Percentiles rank a stretch among this genome's conserved stretches.
These are phyloP conservation scores for Ammopiptanthus mongolicus DNA, from an alignment of 306 rosid species.

Conservation along the genomic window DNA sequence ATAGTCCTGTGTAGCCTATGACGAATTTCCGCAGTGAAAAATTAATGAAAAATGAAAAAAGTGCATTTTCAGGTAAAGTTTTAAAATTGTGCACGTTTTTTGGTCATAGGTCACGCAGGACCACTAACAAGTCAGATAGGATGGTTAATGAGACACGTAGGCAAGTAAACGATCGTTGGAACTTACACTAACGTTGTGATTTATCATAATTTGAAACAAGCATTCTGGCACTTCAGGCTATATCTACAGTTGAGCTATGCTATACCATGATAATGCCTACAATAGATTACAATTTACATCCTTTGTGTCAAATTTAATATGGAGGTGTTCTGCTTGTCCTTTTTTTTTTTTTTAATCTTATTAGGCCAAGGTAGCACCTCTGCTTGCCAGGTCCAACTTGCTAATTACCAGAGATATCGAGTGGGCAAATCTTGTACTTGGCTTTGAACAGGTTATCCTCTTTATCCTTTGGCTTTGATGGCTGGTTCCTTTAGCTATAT, in stretches of 20 bases:
- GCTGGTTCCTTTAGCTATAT: not conserved
- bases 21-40: no score
- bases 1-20: no score
- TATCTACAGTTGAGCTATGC: not conserved
- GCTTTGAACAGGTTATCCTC: constrained; percentile 82
- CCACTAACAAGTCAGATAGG: no score
- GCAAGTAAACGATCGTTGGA: no score
- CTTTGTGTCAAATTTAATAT: not conserved
- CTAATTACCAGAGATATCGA: constrained; percentile 86
- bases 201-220: not conserved
- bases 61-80: no score
- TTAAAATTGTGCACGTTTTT: no score
- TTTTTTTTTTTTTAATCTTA: constrained; percentile 11
- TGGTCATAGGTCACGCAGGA: no score
- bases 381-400: constrained; percentile 94
- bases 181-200: no score
- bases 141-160: no score
- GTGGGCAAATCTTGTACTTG: constrained; percentile 94
- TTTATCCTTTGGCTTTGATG: no score
- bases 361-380: constrained; percentile 75
- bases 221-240: not conserved
- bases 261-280: not conserved
- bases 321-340: constrained; percentile 17
- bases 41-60: no score
- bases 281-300: not conserved